Conservation (phyloP, 2,329 filamentous ascomycete genomes). For the Tolypocladium capitatum region DNA sequence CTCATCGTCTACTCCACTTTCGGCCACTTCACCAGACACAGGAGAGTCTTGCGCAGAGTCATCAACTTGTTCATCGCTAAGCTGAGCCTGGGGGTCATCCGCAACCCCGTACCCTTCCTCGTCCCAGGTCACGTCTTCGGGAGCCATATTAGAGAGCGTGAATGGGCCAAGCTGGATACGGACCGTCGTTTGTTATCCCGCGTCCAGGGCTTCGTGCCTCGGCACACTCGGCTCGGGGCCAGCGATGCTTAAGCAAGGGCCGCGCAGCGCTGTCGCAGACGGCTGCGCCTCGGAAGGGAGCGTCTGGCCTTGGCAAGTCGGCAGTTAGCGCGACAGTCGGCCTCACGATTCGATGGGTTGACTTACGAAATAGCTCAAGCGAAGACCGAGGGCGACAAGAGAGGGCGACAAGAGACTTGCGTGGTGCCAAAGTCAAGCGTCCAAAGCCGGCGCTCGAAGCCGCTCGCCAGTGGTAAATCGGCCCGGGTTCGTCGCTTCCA, state of each 20-base stretch:
- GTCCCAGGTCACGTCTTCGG: conserved; percentile 33
- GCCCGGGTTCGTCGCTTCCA: background rate
- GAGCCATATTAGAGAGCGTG: conserved; percentile 18
- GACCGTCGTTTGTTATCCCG: background rate
- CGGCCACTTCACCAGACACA: conserved; percentile 35
- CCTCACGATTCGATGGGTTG: background rate
- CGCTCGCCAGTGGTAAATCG: background rate
- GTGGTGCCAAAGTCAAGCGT: background rate
- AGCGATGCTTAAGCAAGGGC: background rate
- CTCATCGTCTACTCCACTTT: conserved; percentile 36
- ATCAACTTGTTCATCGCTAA: conserved; percentile 42
- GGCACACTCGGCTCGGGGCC: background rate
- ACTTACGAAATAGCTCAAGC: background rate
- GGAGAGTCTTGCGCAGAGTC: conserved; percentile 32
- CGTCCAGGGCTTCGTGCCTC: background rate
- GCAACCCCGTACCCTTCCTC: conserved; percentile 40
- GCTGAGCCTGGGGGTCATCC: conserved; percentile 42
- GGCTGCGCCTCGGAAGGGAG: background rate
- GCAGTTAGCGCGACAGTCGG: background rate
- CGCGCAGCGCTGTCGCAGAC: background rate
- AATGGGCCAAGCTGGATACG: background rate
- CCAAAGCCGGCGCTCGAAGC: background rate
- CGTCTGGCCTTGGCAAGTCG: background rate
- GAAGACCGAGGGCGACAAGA: background rate
- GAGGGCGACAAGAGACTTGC: background rate